Percentiles rank a stretch among this genome's conserved stretches.
phyloP scores from a whole-genome alignment of 140 eudicot genomes.

The Artemisia princeps region DNA sequence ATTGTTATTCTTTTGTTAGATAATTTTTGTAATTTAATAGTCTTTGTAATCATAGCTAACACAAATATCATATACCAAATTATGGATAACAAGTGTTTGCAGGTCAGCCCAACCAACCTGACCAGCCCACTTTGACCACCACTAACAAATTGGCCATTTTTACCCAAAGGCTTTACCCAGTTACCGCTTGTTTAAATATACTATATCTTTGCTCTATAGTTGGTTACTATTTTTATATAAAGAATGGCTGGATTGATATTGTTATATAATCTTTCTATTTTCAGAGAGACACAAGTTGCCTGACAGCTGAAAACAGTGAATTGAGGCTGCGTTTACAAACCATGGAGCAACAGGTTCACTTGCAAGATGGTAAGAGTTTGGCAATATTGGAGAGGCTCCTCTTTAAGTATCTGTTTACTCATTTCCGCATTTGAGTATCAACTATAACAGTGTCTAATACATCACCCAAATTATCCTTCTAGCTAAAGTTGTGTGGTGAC shows the following conservation, averaged over 20 bases:
- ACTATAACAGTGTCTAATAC: background rate
- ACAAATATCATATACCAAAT: too few relatives aligned
- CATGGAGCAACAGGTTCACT: constrained; percentile 81
- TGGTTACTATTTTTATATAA: constrained; percentile 1
- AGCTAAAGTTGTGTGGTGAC: constrained; percentile 6
- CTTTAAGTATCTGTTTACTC: background rate
- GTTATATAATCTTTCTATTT: constrained; percentile 6
- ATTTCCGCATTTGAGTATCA: background rate
- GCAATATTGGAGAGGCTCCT: background rate
- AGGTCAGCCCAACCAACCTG: background rate
- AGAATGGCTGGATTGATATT: background rate
- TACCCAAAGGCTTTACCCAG: too few relatives aligned
- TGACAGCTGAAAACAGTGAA: constrained; percentile 77
- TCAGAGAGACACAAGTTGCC: constrained; percentile 68
- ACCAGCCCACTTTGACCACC: background rate
- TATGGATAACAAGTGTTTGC: too few relatives aligned
- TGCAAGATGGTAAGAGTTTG: constrained; percentile 72
- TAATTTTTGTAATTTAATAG: too few relatives aligned
- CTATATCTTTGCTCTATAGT: background rate
- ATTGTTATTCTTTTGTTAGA: too few relatives aligned
- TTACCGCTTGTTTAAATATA: background rate
- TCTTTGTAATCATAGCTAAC: too few relatives aligned
- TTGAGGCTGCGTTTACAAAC: constrained; percentile 85
- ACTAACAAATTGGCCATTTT: background rate
- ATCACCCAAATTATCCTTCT: background rate